Evolutionary conservation across 2,329 filamentous ascomycete species (phyloP).

Genomic region (Neofusicoccum parvum): DNA sequence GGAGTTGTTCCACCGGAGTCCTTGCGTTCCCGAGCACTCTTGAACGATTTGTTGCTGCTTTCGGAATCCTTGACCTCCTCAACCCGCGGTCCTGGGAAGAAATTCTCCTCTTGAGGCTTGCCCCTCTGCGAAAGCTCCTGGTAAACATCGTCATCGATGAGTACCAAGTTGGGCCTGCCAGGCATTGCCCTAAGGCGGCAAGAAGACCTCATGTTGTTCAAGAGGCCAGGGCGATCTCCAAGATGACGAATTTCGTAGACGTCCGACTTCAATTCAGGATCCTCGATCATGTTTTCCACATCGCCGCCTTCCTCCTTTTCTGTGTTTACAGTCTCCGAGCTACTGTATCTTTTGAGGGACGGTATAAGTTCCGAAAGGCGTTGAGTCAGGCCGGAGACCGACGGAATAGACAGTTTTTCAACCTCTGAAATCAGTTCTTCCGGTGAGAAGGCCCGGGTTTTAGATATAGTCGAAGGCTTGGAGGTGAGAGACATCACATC

Average conservation of each 20-base stretch:
- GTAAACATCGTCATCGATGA: constrained; percentile 38
- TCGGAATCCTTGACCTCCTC: constrained; percentile 6
- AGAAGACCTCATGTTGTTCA: constrained; percentile 34
- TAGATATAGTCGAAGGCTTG: background rate
- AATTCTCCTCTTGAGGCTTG: constrained; percentile 5
- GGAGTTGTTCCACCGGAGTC: background rate
- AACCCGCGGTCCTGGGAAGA: background rate
- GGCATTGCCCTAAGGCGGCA: constrained; percentile 37
- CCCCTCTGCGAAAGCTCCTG: constrained; percentile 34
- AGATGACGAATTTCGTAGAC: constrained; percentile 14
- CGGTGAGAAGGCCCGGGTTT: constrained; percentile 39
- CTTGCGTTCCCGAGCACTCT: constrained; percentile 17
- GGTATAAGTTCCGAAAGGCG: constrained; percentile 50
- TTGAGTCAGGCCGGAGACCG: constrained; percentile 47
- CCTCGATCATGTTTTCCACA: constrained; percentile 18
- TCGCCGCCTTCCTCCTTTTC: constrained; percentile 32
- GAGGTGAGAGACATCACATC: constrained; percentile 19
- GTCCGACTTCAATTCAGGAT: constrained; percentile 13
- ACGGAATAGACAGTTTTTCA: constrained; percentile 50
- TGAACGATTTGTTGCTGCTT: constrained; percentile 15
- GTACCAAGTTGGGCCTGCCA: constrained; percentile 34
- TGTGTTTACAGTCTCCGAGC: constrained; percentile 39
- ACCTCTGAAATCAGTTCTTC: constrained; percentile 48
- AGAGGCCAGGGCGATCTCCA: constrained; percentile 14
- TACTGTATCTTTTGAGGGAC: constrained; percentile 43